Evolutionary conservation across 2,329 filamentous ascomycete genomes (phyloP).

Genomic region (Magnaporthiopsis poae): DNA sequence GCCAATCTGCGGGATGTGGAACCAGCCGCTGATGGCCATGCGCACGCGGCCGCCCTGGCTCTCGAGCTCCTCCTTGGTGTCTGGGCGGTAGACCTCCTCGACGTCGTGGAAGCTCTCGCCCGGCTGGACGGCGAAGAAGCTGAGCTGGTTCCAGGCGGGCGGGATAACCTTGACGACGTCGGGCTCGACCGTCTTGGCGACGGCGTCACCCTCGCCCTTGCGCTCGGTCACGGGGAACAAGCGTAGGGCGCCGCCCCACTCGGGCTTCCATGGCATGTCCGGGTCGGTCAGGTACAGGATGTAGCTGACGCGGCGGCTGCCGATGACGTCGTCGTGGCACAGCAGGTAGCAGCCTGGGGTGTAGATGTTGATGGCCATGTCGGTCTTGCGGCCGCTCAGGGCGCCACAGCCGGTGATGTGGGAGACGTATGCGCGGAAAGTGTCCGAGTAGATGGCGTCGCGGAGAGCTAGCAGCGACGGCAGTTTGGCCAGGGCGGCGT

Average conservation of each 20-base stretch:
- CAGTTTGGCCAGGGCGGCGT: slow-evolving; percentile 72
- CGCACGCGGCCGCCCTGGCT: slow-evolving; percentile 68
- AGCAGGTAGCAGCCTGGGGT: slow-evolving; percentile 90
- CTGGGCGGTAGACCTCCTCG: slow-evolving; percentile 82
- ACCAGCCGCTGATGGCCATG: slow-evolving; percentile 99
- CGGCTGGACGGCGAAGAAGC: slow-evolving; percentile 95
- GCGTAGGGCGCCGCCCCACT: slow-evolving; percentile 87
- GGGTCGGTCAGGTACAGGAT: slow-evolving; percentile 93
- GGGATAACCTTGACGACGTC: slow-evolving; percentile 76
- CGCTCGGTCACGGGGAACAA: slow-evolving; percentile 65
- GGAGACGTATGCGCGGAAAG: slow-evolving; percentile 82
- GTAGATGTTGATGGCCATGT: slow-evolving; percentile 99
- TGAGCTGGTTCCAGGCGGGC: slow-evolving; percentile 92
- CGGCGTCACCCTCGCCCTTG: slow-evolving; percentile 58
- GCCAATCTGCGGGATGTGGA: slow-evolving; percentile 89
- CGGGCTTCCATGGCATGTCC: slow-evolving; percentile 76
- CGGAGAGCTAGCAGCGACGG: slow-evolving; percentile 86
- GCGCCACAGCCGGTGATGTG: slow-evolving; percentile 76
- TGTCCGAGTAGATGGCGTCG: slow-evolving; percentile 82
- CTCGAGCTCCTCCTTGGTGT: slow-evolving; percentile 45
- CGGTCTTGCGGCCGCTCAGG: slow-evolving; percentile 85
- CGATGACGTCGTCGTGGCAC: slow-evolving; percentile 97
- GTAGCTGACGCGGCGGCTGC: slow-evolving; percentile 89
- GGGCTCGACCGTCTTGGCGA: slow-evolving; percentile 69
- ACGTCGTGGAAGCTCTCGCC: slow-evolving; percentile 99